Conservation (phyloP, 139 green algal genomes). For the Volvox reticuliferus region DNA sequence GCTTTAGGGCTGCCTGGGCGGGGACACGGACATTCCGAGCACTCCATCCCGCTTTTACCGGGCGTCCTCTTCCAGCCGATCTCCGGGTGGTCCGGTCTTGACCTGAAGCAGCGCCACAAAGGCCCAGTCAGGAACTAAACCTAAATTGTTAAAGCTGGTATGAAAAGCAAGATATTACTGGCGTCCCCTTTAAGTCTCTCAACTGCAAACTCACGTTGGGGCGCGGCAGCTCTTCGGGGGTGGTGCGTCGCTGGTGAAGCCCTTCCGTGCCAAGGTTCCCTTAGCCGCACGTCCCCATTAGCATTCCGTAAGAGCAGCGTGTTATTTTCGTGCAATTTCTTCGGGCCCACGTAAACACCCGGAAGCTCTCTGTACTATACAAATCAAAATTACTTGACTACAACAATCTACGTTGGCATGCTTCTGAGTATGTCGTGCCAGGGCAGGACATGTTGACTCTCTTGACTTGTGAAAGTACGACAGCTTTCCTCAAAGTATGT, state of each 20-base stretch:
- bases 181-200: background rate
- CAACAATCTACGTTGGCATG: no score
- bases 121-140: background rate
- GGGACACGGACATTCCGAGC: background rate
- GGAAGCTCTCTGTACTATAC: background rate
- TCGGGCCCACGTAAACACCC: background rate
- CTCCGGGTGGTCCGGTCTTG: conserved; percentile 14
- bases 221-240: background rate
- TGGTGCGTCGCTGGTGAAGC: background rate
- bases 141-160: background rate
- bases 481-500: no score
- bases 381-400: background rate
- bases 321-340: background rate
- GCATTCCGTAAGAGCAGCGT: background rate
- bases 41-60: background rate
- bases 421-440: no score
- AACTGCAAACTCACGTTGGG: conserved; percentile 22
- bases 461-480: no score
- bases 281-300: conserved; percentile 25
- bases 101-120: background rate
- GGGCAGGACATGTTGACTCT: no score
- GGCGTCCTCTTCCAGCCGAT: background rate
- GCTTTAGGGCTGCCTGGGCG: background rate
- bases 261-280: conserved; percentile 2
- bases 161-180: background rate